Evolutionary conservation across 1,139 yeast species (phyloP).

Genomic region (Hemisphaericaspora xylofermentans): DNA sequence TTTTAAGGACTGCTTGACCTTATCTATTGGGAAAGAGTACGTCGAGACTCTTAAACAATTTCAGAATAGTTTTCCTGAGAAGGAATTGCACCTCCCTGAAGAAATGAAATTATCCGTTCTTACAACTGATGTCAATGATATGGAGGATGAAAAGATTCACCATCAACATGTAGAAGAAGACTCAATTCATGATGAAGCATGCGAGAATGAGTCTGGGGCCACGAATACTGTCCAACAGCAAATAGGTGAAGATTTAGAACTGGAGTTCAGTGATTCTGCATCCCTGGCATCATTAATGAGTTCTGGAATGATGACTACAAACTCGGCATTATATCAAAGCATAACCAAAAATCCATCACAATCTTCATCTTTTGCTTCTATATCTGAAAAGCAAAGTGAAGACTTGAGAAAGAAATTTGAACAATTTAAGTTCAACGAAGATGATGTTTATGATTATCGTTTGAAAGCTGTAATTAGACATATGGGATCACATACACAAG

Average conservation of each 20-base stretch:
- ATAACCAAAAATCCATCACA: slow-evolving; percentile 1
- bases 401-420: slow-evolving; percentile 40
- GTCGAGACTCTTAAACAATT: slow-evolving; percentile 37
- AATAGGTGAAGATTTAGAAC: neutral
- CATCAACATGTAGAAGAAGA: slow-evolving; percentile 37
- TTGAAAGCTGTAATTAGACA: slow-evolving; percentile 78
- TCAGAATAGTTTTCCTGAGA: slow-evolving; percentile 21
- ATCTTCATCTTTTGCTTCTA: slow-evolving; percentile 18
- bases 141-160: slow-evolving; percentile 47
- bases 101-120: slow-evolving; percentile 23
- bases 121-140: slow-evolving; percentile 44
- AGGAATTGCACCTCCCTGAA: slow-evolving; percentile 17
- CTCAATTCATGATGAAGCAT: slow-evolving; percentile 23
- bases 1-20: slow-evolving; percentile 56
- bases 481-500: slow-evolving; percentile 84
- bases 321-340: neutral
- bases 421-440: slow-evolving; percentile 43
- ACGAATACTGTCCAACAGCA: neutral
- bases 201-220: slow-evolving; percentile 8
- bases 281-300: neutral
- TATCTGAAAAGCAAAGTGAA: slow-evolving; percentile 39
- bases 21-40: slow-evolving; percentile 50
- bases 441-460: slow-evolving; percentile 51
- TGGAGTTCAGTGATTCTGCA: neutral
- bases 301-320: neutral